Base-by-base conservation (phyloP, 2,329 filamentous ascomycete genomes). In the Paraphoma chrysanthemicola region DNA sequence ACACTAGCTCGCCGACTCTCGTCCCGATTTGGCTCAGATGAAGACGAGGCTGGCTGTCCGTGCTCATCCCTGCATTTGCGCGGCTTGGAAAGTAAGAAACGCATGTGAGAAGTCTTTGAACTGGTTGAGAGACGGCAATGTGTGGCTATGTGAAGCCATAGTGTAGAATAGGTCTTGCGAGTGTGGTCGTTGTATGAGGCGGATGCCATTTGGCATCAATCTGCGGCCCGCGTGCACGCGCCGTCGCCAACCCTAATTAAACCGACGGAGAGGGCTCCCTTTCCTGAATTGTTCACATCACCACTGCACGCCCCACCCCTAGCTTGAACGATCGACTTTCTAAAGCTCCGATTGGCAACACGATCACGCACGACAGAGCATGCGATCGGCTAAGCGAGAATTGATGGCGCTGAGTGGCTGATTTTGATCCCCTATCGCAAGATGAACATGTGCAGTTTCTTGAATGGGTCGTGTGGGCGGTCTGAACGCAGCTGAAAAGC, bases 371-470 rank as follows among this genome's bases (percentile, higher is more conserved):
- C 33, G 17, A 17, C 18, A 18, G 7, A 18, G 10, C 16, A 44
- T 51, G 45, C 16, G 46, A 29, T 38, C 14, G 12, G 9, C 16
- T 48, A 36, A 49, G 52, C 45, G 52, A 49, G 30, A 23, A 38
- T 54, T 16, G 17, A 56, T 48, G 54, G 48, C 49, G 29, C 36
- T 43, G 54, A 60, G 45, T 54, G 56, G 60, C 60, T 57, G 60
- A 52, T 53, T 43, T 36, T 57, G 43, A 36, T 33, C 49, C 42
- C 33, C 43, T 51, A 51, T 48, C 14, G 36, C 48, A 45, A 42
- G 44, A 47, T 54, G 39, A 28, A 47, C 50, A 56, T 59, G 50
- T 44, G 23, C 38, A 38, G 43, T 23, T 56, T n/a, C 47, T 57
- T 42, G 44, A 49, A 53, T 51, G 36, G 51, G 46, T 43, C 38